Evolutionary conservation across 176 grass and related monocot genomes (phyloP), one percentile per base, ranked within the genome.

Genomic region (Juncus inflexus): DNA sequence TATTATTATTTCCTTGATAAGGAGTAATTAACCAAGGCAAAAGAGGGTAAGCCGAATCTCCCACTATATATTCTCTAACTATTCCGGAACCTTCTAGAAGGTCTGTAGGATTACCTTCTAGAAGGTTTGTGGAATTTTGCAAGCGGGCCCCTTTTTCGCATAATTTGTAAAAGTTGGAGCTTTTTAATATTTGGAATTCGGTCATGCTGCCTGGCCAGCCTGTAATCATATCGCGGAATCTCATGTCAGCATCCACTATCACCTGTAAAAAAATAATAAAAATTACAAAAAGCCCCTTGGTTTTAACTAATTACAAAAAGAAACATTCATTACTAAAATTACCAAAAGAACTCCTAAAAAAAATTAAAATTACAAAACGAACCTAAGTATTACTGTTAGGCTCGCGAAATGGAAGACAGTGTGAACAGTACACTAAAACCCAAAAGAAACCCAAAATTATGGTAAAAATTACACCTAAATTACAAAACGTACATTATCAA

Each of bases 21-120:
- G 90, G 90, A n/a, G 90, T 90, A 56, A 95, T 80, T 16, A 95
- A 74, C 90, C 90, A 95, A 37, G 86, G 83, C 76, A 95, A 83
- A 3, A 95, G 80, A 54, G 90, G 90, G 54, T 84, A 90, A 40
- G 80, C 82, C 38, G 77, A 53, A 69, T 90, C 90, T 55, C 90
- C 90, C 52, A 90, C 72, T 5, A 95, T 82, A 67, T 95, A 95
- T 60, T 95, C 90, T 64, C 80, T 77, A 6, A 47, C 9, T 8
- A 84, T 50, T 40, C 76, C 6, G 58, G 86, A 83, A 14, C 74
- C 73, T 39, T 74, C 77, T 58, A 63, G 74, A 73, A 90, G 74
- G 47, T 82, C 60, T 58, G 76, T 72, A 10, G 41, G 40, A 64
- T 86, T 73, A 11, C 74, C 86, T 12, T 83, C 62, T 37, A 95